Percentiles rank a stretch among this genome's conserved stretches.
Conservation (phyloP, 768 basidiomycete genomes). For the Tricholoma matsutake region DNA sequence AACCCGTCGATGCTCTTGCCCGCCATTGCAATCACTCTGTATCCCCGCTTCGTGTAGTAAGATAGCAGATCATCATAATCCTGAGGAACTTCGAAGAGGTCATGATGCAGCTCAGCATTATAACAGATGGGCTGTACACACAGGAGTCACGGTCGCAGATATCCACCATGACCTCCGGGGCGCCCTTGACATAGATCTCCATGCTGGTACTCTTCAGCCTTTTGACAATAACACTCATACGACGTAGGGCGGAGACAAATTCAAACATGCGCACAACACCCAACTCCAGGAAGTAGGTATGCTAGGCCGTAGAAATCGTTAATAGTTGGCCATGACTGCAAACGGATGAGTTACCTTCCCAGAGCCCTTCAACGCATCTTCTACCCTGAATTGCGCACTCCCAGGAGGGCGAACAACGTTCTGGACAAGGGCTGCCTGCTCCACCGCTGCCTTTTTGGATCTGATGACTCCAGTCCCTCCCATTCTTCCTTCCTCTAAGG, state of each 20-base stretch:
- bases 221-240: slow-evolving; percentile 99
- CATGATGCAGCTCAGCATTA: slow-evolving; percentile 3
- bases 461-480: slow-evolving; percentile 72
- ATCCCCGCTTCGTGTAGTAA: slow-evolving; percentile 95
- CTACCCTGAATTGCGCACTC: slow-evolving; percentile 83
- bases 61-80: slow-evolving; percentile 96
- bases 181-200: slow-evolving; percentile 99
- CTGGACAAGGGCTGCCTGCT: slow-evolving; percentile 90
- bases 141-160: slow-evolving; percentile 93
- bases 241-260: slow-evolving; percentile 86
- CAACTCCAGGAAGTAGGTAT: slow-evolving; percentile 94
- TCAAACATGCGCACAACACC: slow-evolving; percentile 97
- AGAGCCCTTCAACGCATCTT: slow-evolving; percentile 88
- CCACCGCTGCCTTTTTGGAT: slow-evolving; percentile 53
- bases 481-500: slow-evolving; percentile 84
- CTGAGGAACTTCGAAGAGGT: slow-evolving; percentile 65
- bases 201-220: slow-evolving; percentile 90
- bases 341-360: slow-evolving; percentile 53
- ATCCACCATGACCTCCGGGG: slow-evolving; percentile 95
- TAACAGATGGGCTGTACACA: slow-evolving; percentile 38
- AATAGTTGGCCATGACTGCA: neutral
- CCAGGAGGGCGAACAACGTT: slow-evolving; percentile 95
- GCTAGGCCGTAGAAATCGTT: slow-evolving; percentile 42
- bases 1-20: slow-evolving; percentile 93
- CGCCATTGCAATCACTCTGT: slow-evolving; percentile 96